Base-by-base conservation (phyloP, 2,329 filamentous ascomycete species). In the Hypoxylon sp. region DNA sequence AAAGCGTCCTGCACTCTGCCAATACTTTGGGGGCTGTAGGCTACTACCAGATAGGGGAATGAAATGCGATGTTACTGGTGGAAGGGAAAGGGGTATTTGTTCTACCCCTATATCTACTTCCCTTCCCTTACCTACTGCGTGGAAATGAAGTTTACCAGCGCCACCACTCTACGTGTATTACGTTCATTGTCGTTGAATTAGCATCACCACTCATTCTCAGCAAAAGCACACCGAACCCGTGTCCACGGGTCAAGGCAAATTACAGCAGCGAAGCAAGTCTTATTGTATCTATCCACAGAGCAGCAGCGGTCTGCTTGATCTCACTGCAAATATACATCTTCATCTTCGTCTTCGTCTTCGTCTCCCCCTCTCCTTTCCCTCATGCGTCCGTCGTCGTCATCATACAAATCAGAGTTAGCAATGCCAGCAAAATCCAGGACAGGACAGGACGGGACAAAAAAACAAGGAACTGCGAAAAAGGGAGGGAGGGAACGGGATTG, bases 301-400 rank as follows among this genome's bases (percentile, higher is more conserved):
- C 49, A 30, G 46, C n/a, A 37, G 25, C 13, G 33, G 25, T 46
- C 25, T 61, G 31, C 17, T 13, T 40, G n/a, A 37, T 13, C 35
- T n/a, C 35, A 37, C 13, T 53, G 40, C 44, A 53, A 50, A 46
- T 44, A 44, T 44, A 33, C 35, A 37, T 37, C n/a, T n/a, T n/a
- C 35, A 37, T n/a, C 13, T 25, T 20, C 20, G 20, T 20, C 13
- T 25, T n/a, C n/a, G n/a, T n/a, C n/a, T n/a, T n/a, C n/a, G n/a
- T n/a, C n/a, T n/a, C n/a, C n/a, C n/a, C n/a, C n/a, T 10, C 27
- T 40, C 42, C 68, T 20, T 20, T 66, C 51, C 57, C 51, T 61
- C 70, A 71, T 61, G 20, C 66, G 31, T 71, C 69, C 72, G 67
- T 30, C 30, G 1, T 61, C 58, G 11, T 61, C 37, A 42, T 60